Evolutionary conservation across 257 asterid species (phyloP).

Genomic region (Vinca minor): DNA sequence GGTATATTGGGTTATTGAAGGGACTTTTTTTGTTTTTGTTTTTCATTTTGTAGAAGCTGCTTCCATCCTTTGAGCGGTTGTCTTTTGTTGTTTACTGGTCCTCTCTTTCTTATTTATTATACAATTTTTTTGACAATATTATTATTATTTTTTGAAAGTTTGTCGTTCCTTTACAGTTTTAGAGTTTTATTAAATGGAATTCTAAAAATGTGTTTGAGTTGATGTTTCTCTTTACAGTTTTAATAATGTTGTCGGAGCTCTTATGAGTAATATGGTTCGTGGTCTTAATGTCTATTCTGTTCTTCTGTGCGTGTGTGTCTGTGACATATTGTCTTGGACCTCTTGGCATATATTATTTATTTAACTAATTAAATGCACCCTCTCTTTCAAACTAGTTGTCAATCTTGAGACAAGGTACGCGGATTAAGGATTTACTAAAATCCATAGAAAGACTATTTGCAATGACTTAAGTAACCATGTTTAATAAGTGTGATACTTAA

Average conservation of each 20-base stretch:
- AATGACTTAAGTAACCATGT: no score
- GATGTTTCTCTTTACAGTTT: not conserved
- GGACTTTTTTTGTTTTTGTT: no score
- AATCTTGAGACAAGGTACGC: no score
- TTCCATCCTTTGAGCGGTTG: not conserved
- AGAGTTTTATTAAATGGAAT: not conserved
- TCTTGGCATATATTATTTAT: no score
- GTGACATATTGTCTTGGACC: no score
- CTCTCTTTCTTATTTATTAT: not conserved
- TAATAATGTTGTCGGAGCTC: not conserved
- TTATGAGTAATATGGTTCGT: not conserved
- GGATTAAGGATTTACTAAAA: no score
- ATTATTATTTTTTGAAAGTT: not conserved
- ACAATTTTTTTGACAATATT: not conserved
- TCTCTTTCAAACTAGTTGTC: no score
- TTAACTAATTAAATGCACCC: no score
- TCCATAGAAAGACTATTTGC: no score
- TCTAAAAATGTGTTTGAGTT: not conserved
- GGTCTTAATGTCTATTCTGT: not conserved
- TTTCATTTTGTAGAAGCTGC: not conserved
- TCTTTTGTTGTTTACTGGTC: not conserved
- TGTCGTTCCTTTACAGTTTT: not conserved
- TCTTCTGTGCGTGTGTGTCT: no score
- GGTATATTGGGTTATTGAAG: constrained; percentile 35
- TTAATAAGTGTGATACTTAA: no score